Percentiles rank a stretch among this genome's conserved stretches.
phyloP scores from a whole-genome alignment of 2,329 filamentous ascomycete genomes.

The Penicillium decumbens region DNA sequence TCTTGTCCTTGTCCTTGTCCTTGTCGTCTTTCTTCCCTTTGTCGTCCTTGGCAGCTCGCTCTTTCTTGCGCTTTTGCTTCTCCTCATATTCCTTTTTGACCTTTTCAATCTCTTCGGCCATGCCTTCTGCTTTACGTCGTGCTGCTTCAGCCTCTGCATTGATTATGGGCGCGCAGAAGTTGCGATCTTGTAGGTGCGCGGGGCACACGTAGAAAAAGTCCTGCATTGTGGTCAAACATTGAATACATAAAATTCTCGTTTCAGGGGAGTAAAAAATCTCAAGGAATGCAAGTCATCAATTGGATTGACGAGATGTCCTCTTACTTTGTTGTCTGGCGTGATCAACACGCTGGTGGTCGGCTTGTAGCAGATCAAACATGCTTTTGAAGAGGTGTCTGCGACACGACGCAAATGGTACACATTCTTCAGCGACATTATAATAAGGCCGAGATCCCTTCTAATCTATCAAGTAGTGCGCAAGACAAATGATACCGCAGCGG shows the following conservation, averaged over 20 bases:
- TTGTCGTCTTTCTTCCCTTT: conserved; percentile 47
- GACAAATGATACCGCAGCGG: not conserved
- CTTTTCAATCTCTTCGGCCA: conserved; percentile 45
- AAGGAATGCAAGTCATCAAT: not conserved
- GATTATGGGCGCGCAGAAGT: conserved; percentile 64
- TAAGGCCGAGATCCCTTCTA: conserved; percentile 29
- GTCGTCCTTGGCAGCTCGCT: conserved; percentile 51
- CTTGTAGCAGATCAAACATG: conserved; percentile 90
- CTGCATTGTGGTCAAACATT: conserved; percentile 32
- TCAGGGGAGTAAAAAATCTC: not conserved
- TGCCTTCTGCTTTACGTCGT: conserved; percentile 42
- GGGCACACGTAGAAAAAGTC: conserved; percentile 93
- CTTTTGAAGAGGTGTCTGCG: conserved; percentile 73
- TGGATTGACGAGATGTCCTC: not conserved
- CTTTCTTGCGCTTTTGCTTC: conserved; percentile 67
- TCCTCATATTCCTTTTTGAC: conserved; percentile 62
- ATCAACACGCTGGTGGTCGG: conserved; percentile 81
- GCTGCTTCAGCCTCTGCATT: conserved; percentile 42
- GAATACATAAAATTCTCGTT: conserved; percentile 1
- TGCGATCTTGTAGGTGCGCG: conserved; percentile 72
- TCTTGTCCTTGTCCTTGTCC: conserved; percentile 35
- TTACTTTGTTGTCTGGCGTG: conserved; percentile 81
- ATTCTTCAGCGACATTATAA: conserved; percentile 56
- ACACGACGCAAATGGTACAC: conserved; percentile 81
- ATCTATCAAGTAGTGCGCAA: not conserved